These are phyloP conservation scores for Scleromitrula shiraiana DNA, from an alignment of 2,329 filamentous ascomycete species.

Conservation along the genomic window DNA sequence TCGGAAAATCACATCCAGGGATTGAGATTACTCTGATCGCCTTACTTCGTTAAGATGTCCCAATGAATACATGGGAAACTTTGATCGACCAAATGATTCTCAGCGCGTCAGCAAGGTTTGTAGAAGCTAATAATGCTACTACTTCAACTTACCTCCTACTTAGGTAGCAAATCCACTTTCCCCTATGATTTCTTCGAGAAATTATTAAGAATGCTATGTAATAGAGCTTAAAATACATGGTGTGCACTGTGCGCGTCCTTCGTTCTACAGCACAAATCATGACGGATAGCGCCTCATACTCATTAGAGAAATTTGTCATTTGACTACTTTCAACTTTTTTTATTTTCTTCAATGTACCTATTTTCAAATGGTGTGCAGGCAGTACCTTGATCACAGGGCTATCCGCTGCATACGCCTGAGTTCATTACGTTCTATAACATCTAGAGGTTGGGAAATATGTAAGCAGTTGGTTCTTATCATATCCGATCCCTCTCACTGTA, in stretches of 20 bases:
- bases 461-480: slow-evolving; percentile 15
- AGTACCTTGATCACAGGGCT: slow-evolving; percentile 9
- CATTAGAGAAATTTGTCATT: slow-evolving; percentile 5
- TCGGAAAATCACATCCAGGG: slow-evolving; percentile 2
- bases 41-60: neutral
- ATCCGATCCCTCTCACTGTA: neutral
- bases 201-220: slow-evolving; percentile 10
- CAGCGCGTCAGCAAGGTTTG: slow-evolving; percentile 8
- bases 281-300: slow-evolving; percentile 2
- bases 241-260: slow-evolving; percentile 15
- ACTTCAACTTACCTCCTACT: neutral
- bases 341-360: neutral
- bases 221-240: slow-evolving; percentile 13
- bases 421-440: slow-evolving; percentile 5
- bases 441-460: slow-evolving; percentile 14
- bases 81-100: neutral
- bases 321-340: slow-evolving; percentile 4
- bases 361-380: slow-evolving; percentile 8
- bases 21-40: neutral
- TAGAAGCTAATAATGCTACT: slow-evolving; percentile 4
- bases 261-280: neutral
- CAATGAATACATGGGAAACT: neutral
- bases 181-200: neutral
- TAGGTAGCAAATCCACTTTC: slow-evolving; percentile 4
- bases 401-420: slow-evolving; percentile 10